phyloP scores from a whole-genome alignment of 306 rosid genomes.

The Acacia acuminata region DNA sequence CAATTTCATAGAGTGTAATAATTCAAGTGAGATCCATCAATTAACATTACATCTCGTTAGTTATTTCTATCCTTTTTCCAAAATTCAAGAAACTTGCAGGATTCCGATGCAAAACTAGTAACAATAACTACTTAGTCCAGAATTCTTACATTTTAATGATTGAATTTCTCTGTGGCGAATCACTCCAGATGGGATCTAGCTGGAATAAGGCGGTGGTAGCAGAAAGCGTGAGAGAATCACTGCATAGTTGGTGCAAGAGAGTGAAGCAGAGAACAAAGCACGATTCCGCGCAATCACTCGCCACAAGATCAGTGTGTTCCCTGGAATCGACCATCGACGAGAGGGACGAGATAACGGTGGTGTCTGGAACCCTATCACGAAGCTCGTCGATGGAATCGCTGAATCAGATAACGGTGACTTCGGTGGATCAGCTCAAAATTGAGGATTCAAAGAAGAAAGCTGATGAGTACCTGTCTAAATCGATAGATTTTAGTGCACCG shows the following conservation, averaged over 20 bases:
- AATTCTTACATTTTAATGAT: not conserved
- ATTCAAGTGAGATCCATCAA: not conserved
- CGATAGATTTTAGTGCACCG: constrained; percentile 31
- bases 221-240: constrained; percentile 87
- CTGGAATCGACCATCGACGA: constrained; percentile 70
- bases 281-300: constrained; percentile 54
- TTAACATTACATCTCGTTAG: not conserved
- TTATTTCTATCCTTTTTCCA: not conserved
- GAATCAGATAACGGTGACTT: constrained; percentile 69
- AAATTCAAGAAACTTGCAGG: not conserved
- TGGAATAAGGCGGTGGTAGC: constrained; percentile 81
- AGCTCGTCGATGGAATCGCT: constrained; percentile 67
- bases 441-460: constrained; percentile 44
- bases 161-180: not conserved
- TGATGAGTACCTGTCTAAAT: constrained; percentile 45
- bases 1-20: not conserved
- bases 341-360: constrained; percentile 81
- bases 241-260: constrained; percentile 98
- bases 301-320: constrained; percentile 84
- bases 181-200: constrained; percentile 82
- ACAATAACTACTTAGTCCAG: not conserved
- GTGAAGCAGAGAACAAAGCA: constrained; percentile 81
- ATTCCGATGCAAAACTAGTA: not conserved
- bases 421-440: constrained; percentile 48
- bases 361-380: constrained; percentile 73